These are phyloP conservation scores for Russula virescens DNA, from an alignment of 768 basidiomycete species.

Conservation along the genomic window DNA sequence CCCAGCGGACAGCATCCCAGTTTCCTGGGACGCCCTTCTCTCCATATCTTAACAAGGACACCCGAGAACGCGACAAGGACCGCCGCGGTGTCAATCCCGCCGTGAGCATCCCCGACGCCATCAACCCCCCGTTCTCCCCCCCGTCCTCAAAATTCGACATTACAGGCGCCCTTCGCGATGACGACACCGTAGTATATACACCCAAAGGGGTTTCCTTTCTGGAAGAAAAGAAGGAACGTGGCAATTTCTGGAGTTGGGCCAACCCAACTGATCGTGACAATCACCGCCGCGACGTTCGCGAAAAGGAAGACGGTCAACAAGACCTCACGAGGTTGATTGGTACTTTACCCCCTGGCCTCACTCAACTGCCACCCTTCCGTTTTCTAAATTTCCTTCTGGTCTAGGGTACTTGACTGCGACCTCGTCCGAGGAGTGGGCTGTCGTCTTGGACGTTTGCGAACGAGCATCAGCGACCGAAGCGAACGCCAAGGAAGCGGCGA, in stretches of 20 bases:
- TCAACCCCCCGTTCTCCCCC: constrained; percentile 47
- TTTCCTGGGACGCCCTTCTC: constrained; percentile 1
- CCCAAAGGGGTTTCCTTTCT: constrained; percentile 26
- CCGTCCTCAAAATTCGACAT: constrained; percentile 4
- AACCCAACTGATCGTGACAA: constrained; percentile 33
- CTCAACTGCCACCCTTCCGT: not conserved
- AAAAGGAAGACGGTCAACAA: constrained; percentile 37
- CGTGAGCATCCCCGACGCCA: constrained; percentile 51
- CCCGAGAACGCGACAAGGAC: constrained; percentile 29
- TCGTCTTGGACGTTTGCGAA: constrained; percentile 84
- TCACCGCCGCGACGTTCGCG: constrained; percentile 35
- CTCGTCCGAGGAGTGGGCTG: constrained; percentile 72
- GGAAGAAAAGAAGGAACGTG: constrained; percentile 42
- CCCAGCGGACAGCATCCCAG: constrained; percentile 16
- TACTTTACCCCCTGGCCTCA: constrained; percentile 27
- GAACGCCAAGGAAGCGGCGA: constrained; percentile 79
- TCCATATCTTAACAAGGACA: constrained; percentile 25
- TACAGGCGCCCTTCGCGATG: constrained; percentile 32
- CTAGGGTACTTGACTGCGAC: constrained; percentile 71
- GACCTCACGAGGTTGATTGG: constrained; percentile 70
- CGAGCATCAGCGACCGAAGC: constrained; percentile 64
- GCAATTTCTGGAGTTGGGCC: constrained; percentile 47
- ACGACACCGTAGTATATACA: constrained; percentile 27
- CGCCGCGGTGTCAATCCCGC: constrained; percentile 31
- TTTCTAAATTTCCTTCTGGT: not conserved